Base-by-base conservation (phyloP, 2,329 filamentous ascomycete genomes). In the Colletotrichum liaoningense region DNA sequence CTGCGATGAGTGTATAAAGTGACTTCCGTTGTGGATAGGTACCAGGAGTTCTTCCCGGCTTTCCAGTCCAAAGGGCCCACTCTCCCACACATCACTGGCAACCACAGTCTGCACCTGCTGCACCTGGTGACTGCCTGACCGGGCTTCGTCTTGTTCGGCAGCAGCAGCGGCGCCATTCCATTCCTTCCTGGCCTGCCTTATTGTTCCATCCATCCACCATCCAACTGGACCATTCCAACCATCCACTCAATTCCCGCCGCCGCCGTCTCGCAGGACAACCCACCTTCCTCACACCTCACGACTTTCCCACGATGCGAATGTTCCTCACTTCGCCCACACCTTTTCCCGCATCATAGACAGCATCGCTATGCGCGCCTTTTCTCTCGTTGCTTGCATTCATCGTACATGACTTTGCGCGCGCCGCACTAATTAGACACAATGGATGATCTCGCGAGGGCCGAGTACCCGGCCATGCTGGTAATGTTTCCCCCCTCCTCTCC, bases 391-490 rank as follows among this genome's bases (percentile, higher is more conserved):
- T 67, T 74, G 69, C 42, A 73, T 70, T 70, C 57, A 62, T 59
- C 66, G 55, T 70, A 73, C 46, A 67, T 73, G 69, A 70, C 64
- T 75, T 68, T 63, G 65, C 73, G 74, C 69, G 58, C 49, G 38
- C 38, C 38, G 38, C 73, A 35, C 12, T 72, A 67, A 69, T 72
- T 71, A 65, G 71, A 75, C 78, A 83, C 79, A 79, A 94, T 94
- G 91, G 93, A 94, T 74, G 92, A 93, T 80, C 89, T 96, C 80
- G 92, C 94, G 82, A 91, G 95, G 85, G 89, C 93, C 84, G 96
- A 98, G 85, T 98, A 98, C 88, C 95, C 96, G 83, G 93, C 92
- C 78, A 93, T 98, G 90, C 92, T 98, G 92, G 96, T 98, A 88
- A 88, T 73, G 58, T 63, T 19, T 28, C 26, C 66, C 35, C 67